Evolutionary conservation across 1,139 yeast genomes (phyloP).

Genomic region (Suhomyces bolitotheri): DNA sequence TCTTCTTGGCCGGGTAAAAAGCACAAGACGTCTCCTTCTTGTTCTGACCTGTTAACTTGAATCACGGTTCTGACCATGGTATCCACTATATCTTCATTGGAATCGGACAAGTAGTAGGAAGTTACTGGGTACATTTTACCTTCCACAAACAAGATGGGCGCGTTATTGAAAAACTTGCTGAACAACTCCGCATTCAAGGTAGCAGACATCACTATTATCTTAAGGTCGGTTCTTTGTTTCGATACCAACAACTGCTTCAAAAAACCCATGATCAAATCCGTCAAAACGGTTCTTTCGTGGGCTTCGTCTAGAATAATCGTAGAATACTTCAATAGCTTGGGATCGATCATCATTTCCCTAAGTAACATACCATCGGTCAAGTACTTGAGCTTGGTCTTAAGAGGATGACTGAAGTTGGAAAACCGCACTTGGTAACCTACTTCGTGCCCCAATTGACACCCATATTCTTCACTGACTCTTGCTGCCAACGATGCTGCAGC

Average conservation of each 20-base stretch:
- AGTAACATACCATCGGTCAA: conserved; percentile 97
- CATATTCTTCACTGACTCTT: conserved; percentile 89
- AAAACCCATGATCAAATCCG: conserved; percentile 88
- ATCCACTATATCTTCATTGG: conserved; percentile 80
- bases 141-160: conserved; percentile 81
- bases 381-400: conserved; percentile 70
- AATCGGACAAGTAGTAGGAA: conserved; percentile 58
- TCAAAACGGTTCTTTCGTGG: conserved; percentile 90
- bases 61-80: conserved; percentile 71
- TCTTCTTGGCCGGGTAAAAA: conserved; percentile 97
- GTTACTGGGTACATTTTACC: conserved; percentile 90
- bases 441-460: conserved; percentile 69
- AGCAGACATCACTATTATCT: conserved; percentile 85
- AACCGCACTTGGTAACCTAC: conserved; percentile 97
- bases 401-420: conserved; percentile 38
- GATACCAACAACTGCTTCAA: conserved; percentile 61
- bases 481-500: conserved; percentile 95
- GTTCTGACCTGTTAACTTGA: conserved; percentile 78
- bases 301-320: conserved; percentile 94
- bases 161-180: conserved; percentile 70
- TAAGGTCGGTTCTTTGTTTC: conserved; percentile 53
- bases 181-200: conserved; percentile 92
- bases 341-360: conserved; percentile 84
- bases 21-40: conserved; percentile 83
- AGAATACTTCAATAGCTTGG: conserved; percentile 60